Conservation (phyloP, 495 filamentous ascomycete genomes). For the Aspergillus sclerotioniger region DNA sequence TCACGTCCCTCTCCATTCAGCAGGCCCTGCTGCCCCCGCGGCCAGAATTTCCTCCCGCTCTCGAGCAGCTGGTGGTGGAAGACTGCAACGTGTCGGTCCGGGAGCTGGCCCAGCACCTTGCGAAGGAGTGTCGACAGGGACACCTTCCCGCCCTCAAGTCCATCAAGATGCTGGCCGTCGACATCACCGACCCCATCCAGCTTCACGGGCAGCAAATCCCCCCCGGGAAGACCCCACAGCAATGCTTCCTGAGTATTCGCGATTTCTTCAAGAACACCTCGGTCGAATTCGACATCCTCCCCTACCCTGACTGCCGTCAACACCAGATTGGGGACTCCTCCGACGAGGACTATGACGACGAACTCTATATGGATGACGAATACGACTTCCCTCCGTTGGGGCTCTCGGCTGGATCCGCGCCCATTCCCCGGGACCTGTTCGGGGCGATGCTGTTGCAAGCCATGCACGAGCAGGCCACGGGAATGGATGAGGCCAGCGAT, state of each 20-base stretch:
- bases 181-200: conserved; percentile 23
- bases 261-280: conserved; percentile 23
- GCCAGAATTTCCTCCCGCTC: conserved; percentile 21
- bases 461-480: neutral
- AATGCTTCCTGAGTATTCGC: conserved; percentile 20
- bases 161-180: conserved; percentile 17
- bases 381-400: neutral
- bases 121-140: conserved; percentile 19
- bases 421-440: neutral
- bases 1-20: conserved; percentile 19
- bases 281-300: conserved; percentile 22
- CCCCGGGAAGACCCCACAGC: conserved; percentile 19
- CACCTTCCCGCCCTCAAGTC: conserved; percentile 18
- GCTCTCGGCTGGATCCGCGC: neutral
- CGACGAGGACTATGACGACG: conserved; percentile 13
- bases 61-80: conserved; percentile 18
- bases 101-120: conserved; percentile 21
- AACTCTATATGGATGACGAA: conserved; percentile 8
- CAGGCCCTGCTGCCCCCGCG: conserved; percentile 23
- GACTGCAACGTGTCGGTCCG: conserved; percentile 28
- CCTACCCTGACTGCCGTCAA: conserved; percentile 8
- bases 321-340: conserved; percentile 12
- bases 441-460: neutral
- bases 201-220: conserved; percentile 23
- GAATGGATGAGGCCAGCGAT: neutral